Base-by-base conservation (phyloP, 179 eudicot species). In the Drosera spatulata region DNA sequence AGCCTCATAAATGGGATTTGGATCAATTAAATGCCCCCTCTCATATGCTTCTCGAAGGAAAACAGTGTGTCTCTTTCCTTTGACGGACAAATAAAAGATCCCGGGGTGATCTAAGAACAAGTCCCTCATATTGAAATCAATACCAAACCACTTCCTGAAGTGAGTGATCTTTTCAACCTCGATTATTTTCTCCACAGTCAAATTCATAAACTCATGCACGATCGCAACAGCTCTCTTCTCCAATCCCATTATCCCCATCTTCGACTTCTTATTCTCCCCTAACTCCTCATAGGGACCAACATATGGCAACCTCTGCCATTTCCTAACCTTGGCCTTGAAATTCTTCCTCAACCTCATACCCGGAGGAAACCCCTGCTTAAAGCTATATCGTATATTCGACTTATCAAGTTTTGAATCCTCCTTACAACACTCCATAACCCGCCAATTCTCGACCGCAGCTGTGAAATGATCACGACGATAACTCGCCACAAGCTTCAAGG, bases 131-230 rank as follows among this genome's bases (percentile, higher is more conserved):
- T 91, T 91, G 67, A 85, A 79, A 54, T 91, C 86, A 63, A 91
- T 84, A 59, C 91, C 98, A 68, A 91, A 91, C 65, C 85, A 88
- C 50, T 79, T 82, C 72, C 96, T 84, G 64, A 91, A 91, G 52
- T 91, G 98, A 60, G 91, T 91, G 15, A 91, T 82, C 79, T 88
- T 88, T 87, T 91, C 98, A 70, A 91, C 98, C 73, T 88, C 98
- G 64, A 88, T 84, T 77, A 77, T 80, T 67, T 85, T 91, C 84
- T 91, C 98, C 68, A 91, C 96, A 0, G 95, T 91, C 72, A 91
- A 78, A 68, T 82, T 91, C 78, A 85, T 71, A 69, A 91, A 91
- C 65, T 91, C 98, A 13, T 91, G 98, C 53, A 88, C 85, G 6
- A 88, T 79, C 48, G 80, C 96, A 56, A 88, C 95, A 0, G 96